phyloP scores from a whole-genome alignment of 805 yeast genomes.

The Nakazawaea anatomiae region DNA sequence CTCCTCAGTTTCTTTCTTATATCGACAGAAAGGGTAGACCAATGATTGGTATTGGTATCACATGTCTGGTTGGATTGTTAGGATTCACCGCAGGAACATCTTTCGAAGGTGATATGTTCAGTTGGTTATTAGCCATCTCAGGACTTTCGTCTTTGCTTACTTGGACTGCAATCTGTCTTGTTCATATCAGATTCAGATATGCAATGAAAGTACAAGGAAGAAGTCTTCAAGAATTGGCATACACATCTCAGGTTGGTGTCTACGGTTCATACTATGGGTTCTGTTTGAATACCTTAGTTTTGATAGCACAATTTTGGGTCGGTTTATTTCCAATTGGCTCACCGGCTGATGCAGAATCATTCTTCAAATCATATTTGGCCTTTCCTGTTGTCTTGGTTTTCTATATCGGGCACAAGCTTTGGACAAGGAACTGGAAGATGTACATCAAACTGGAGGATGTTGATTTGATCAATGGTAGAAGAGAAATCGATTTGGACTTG shows the following conservation, averaged over 20 bases:
- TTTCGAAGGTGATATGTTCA: constrained; percentile 52
- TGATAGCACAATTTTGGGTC: constrained; percentile 78
- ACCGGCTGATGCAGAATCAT: constrained; percentile 44
- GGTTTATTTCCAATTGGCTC: constrained; percentile 66
- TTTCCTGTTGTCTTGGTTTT: constrained; percentile 54
- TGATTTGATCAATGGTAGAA: constrained; percentile 60
- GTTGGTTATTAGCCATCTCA: constrained; percentile 73
- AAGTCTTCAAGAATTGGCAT: constrained; percentile 60
- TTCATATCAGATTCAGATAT: constrained; percentile 65
- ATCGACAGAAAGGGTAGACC: constrained; percentile 81
- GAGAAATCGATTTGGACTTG: constrained; percentile 51
- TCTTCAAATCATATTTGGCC: constrained; percentile 64
- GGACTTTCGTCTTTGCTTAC: constrained; percentile 75
- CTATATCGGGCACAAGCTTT: constrained; percentile 22
- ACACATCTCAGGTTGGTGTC: constrained; percentile 61
- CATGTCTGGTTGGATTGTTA: constrained; percentile 50
- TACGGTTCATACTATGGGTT: constrained; percentile 63
- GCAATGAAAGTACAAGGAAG: constrained; percentile 66
- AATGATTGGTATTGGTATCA: constrained; percentile 51
- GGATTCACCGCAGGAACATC: constrained; percentile 61
- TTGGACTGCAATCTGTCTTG: constrained; percentile 70
- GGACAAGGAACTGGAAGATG: constrained; percentile 39
- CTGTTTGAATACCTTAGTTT: constrained; percentile 48
- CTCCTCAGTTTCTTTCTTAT: constrained; percentile 57
- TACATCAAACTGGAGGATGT: constrained; percentile 41